phyloP scores from a whole-genome alignment of 2,329 filamentous ascomycete species.

The Phialemoniopsis sp. region DNA sequence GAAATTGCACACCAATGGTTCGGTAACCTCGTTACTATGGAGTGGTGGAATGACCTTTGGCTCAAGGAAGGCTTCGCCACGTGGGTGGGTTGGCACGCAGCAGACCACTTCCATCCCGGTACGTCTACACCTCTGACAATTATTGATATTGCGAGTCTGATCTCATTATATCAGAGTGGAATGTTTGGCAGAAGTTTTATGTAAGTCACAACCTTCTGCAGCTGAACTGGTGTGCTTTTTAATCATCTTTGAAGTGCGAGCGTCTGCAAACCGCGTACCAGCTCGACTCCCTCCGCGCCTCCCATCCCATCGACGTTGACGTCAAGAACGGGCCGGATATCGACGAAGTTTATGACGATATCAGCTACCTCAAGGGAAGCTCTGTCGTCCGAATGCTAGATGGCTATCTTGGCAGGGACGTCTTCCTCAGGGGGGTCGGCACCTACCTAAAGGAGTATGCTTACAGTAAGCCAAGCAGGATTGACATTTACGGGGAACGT shows the following conservation, averaged over 20 bases:
- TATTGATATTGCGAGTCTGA: no score
- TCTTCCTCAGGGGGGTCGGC: slow-evolving; percentile 87
- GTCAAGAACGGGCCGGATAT: slow-evolving; percentile 94
- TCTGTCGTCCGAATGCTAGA: slow-evolving; percentile 97
- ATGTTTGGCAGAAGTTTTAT: no score
- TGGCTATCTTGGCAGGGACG: slow-evolving; percentile 86
- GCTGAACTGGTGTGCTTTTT: slow-evolving; percentile 98
- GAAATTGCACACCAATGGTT: slow-evolving; percentile 95
- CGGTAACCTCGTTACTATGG: slow-evolving; percentile 87
- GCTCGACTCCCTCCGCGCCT: slow-evolving; percentile 87
- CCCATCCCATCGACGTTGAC: slow-evolving; percentile 93
- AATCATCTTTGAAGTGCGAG: slow-evolving; percentile 90
- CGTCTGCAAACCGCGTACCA: slow-evolving; percentile 84
- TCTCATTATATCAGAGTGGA: no score
- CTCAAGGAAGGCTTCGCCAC: slow-evolving; percentile 89
- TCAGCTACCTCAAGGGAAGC: slow-evolving; percentile 95
- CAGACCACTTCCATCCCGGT: no score
- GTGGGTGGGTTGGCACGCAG: slow-evolving; percentile 76
- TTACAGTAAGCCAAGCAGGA: no score
- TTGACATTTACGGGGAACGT: no score
- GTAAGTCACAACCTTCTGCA: slow-evolving; percentile 93
- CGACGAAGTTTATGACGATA: slow-evolving; percentile 97
- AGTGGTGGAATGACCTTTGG: slow-evolving; percentile 91
- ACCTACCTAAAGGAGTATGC: slow-evolving; percentile 92
- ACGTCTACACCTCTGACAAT: no score